phyloP scores from a whole-genome alignment of 2,329 filamentous ascomycete species.

The Hymenoscyphus occultus region DNA sequence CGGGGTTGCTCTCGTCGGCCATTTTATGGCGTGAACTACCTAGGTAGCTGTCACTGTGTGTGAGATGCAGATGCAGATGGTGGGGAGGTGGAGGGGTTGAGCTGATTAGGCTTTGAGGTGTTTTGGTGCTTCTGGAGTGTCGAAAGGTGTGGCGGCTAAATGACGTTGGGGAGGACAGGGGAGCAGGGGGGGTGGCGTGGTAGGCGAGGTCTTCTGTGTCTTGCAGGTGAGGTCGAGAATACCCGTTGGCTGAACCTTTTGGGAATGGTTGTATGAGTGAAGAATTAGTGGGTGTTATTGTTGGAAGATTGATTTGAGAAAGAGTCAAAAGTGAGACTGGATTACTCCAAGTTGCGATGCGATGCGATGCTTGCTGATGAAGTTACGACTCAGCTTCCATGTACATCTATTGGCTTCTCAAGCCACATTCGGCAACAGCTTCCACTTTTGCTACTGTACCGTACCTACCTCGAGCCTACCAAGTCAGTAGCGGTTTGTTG shows the following conservation, averaged over 20 bases:
- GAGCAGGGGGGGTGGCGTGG: no score
- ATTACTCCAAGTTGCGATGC: background rate
- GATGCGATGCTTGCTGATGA: background rate
- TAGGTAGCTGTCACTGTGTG: background rate
- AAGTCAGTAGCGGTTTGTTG: no score
- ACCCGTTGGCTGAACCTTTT: no score
- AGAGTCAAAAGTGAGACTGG: background rate
- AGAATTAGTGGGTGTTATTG: background rate
- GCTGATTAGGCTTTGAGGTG: background rate
- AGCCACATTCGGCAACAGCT: conserved; percentile 14
- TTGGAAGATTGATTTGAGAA: background rate
- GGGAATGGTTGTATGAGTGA: no score
- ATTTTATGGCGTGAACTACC: conserved; percentile 24
- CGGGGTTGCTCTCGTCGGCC: conserved; percentile 42
- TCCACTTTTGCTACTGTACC: conserved; percentile 2
- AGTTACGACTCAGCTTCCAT: conserved; percentile 19
- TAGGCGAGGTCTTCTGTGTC: no score
- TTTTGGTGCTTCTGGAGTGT: background rate
- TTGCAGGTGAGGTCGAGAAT: no score
- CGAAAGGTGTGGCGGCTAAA: no score
- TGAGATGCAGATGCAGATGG: no score
- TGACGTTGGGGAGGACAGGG: no score
- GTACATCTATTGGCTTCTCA: conserved; percentile 24
- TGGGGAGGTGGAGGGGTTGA: background rate
- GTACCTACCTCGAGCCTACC: no score